Percentiles rank a stretch among this genome's conserved stretches.
Conservation (phyloP, 2,329 filamentous ascomycete genomes). For the Fusarium pilosicola region DNA sequence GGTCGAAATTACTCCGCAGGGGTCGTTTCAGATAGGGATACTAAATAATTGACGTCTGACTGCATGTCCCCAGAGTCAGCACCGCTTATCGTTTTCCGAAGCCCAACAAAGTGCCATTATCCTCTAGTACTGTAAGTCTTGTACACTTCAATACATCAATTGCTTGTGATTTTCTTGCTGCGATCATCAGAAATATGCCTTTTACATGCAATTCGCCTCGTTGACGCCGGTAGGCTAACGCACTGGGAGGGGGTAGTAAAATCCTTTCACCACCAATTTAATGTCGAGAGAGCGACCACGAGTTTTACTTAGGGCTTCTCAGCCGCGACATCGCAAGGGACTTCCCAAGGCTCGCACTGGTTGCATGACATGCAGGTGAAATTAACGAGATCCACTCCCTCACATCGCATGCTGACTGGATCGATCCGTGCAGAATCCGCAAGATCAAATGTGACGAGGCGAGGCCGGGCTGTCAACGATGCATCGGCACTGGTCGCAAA, state of each 20-base stretch:
- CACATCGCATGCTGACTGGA: neutral
- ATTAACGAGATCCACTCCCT: neutral
- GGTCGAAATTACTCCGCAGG: neutral
- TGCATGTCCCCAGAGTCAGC: neutral
- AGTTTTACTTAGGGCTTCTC: neutral
- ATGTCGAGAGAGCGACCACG: neutral
- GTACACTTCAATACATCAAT: rapidly evolving
- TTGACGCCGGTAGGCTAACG: neutral
- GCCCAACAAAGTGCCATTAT: neutral
- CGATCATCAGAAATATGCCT: neutral
- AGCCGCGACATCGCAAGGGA: neutral
- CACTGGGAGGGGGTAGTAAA: neutral
- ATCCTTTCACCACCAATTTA: neutral
- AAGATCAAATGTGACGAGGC: conserved; percentile 17
- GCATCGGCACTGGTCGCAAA: neutral
- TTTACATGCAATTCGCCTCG: neutral
- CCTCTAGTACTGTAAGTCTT: neutral
- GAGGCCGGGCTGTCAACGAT: conserved; percentile 11
- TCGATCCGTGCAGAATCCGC: neutral
- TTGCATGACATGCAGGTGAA: conserved; percentile 17
- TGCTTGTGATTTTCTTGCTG: too few relatives aligned
- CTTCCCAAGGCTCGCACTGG: neutral
- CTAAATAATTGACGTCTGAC: neutral
- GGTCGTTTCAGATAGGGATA: neutral
- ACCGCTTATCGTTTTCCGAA: neutral